Conservation (phyloP, 164 flowering plant species). For the Euptelea pleiosperma region DNA sequence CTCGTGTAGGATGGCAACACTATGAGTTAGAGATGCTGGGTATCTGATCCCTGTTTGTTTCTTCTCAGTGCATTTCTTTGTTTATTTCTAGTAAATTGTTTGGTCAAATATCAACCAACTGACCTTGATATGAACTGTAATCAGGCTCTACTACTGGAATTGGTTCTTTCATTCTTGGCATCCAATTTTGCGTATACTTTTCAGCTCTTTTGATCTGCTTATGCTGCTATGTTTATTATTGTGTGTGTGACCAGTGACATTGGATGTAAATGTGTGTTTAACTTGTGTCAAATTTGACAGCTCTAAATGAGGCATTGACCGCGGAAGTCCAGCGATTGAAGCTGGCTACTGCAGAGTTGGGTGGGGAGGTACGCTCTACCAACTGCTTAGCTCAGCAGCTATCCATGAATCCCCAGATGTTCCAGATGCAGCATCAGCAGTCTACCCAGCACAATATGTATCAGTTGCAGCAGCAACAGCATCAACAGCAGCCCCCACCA, state of each 20-base stretch:
- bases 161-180: too few relatives aligned
- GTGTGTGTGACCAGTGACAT: neutral
- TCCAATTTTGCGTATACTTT: neutral
- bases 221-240: neutral
- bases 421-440: slow-evolving; percentile 34
- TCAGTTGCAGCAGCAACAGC: slow-evolving; percentile 33
- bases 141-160: too few relatives aligned
- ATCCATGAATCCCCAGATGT: slow-evolving; percentile 31
- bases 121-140: too few relatives aligned
- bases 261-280: neutral
- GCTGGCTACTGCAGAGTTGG: slow-evolving; percentile 39
- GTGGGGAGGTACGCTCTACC: slow-evolving; percentile 30
- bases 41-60: too few relatives aligned
- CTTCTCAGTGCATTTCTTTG: too few relatives aligned
- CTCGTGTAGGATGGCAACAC: too few relatives aligned
- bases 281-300: slow-evolving; percentile 28
- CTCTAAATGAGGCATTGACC: slow-evolving; percentile 57
- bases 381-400: slow-evolving; percentile 30
- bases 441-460: slow-evolving; percentile 23
- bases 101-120: too few relatives aligned
- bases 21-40: too few relatives aligned
- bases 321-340: slow-evolving; percentile 62
- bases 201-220: neutral
- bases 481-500: slow-evolving; percentile 12
- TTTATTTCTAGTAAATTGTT: too few relatives aligned